Base-by-base conservation (phyloP, 164 flowering plant species). In the Tetracentron sinense region DNA sequence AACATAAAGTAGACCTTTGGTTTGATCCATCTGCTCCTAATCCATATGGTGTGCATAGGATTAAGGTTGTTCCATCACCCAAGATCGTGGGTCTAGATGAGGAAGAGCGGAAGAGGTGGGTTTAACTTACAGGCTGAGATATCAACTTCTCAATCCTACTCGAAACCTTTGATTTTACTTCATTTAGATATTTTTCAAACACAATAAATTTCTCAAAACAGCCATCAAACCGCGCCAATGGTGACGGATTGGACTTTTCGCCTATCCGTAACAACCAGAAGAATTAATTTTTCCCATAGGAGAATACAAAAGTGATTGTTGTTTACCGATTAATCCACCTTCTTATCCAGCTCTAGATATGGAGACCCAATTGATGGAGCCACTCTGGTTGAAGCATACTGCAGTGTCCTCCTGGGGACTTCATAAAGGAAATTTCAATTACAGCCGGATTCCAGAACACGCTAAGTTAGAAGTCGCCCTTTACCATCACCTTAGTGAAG, bases 361-460 rank as follows among this genome's bases (percentile, higher is more conserved):
- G 52, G 96, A 87, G 60, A 66, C 68, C 11, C 91, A 82, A 66
- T 80, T 75, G 0, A 44, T 42, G 20, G 91, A 84, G 70, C 90
- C 86, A 15, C 76, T 65, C 20, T 92, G 98, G 98, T 50, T 83
- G 69, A 74, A 73, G 75, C 90, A 92, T 62, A 87, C 82, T 14
- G 77, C 98, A 90, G 66, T 92, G 98, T 63, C 98, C 96, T 31
- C 89, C 88, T 0, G 98, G 96, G 22, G 96, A 92, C 54, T 92
- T 92, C 64, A 74, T 88, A 42, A 75, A 96, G 55, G 97, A 90
- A 77, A 85, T 92, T 42, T 79, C 85, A 0, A 89, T 92, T 26
- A 73, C 86, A 16, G 84, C 90, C 81, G 93, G 35, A 90, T 92
- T 35, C 96, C 96, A 4, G 96, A 92, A 69, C 90, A 87, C 65